These are phyloP conservation scores for Plectosphaerella cucumerina DNA, from an alignment of 2,329 filamentous ascomycete species.

Conservation along the genomic window DNA sequence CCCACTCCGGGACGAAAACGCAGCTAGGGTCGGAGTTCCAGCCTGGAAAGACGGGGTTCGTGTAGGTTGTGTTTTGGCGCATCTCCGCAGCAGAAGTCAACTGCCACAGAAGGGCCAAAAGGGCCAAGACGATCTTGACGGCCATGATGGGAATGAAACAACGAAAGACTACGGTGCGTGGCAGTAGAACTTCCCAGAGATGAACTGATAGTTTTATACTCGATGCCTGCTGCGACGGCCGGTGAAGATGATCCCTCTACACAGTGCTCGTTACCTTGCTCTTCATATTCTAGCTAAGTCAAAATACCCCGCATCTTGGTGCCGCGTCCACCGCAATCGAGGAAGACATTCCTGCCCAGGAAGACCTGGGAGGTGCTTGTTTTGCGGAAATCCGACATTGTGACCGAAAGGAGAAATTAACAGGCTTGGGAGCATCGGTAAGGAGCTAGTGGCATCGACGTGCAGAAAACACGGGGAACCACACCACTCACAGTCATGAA, in stretches of 20 bases:
- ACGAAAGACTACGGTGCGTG: too few species aligned
- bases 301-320: not conserved
- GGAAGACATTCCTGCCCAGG: not conserved
- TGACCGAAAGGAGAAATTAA: too few species aligned
- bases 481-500: not conserved
- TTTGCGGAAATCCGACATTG: not conserved
- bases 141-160: not conserved
- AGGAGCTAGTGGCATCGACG: not conserved
- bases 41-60: conserved; percentile 43
- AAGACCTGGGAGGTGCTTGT: not conserved
- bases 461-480: not conserved
- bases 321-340: not conserved
- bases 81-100: not conserved
- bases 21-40: conserved; percentile 45
- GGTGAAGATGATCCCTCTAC: too few species aligned
- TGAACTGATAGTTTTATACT: too few species aligned
- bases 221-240: too few species aligned
- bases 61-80: conserved; percentile 15
- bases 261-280: too few species aligned
- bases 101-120: not conserved
- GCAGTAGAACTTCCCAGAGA: too few species aligned
- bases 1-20: conserved; percentile 28
- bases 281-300: too few species aligned
- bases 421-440: too few species aligned
- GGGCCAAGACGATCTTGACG: not conserved